A percentile compares a stretch with the other conserved stretches of the same genome.
phyloP scores from a whole-genome alignment of 192 early-diverging fungal genomes.

The Coemansia sp. region DNA sequence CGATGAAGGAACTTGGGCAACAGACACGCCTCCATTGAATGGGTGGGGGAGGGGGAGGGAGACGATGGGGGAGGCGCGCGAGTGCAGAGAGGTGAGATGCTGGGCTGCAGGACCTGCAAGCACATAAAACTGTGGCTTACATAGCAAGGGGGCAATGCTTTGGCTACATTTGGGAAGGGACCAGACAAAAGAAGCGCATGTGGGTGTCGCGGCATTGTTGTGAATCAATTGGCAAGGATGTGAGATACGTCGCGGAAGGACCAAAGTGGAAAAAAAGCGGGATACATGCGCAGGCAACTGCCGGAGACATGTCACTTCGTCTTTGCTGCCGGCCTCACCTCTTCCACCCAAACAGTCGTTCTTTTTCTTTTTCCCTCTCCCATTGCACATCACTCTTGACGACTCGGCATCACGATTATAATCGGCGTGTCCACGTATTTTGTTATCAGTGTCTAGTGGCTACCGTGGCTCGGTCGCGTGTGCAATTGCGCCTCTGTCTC shows the following conservation, averaged over 20 bases:
- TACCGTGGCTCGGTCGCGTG: slow-evolving; percentile 1
- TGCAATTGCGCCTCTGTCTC: not conserved
- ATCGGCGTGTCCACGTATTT: not conserved
- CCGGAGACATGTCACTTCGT: not conserved
- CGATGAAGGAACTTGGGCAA: not conserved
- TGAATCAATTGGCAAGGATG: slow-evolving; percentile 5
- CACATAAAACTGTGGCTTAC: slow-evolving; percentile 12
- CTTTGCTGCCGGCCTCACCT: not conserved
- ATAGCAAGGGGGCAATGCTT: not conserved
- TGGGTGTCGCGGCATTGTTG: not conserved
- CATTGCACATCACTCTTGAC: not conserved
- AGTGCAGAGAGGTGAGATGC: slow-evolving; percentile 9
- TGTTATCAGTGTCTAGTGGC: not conserved
- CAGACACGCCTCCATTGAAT: slow-evolving; percentile 5
- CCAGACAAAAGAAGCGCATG: slow-evolving; percentile 14
- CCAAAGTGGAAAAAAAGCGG: slow-evolving; percentile 3
- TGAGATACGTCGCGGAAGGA: slow-evolving; percentile 8
- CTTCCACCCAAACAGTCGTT: not conserved
- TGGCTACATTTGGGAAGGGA: slow-evolving; percentile 13
- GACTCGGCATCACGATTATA: not conserved
- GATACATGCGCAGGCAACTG: slow-evolving; percentile 5
- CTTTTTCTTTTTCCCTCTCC: not conserved
- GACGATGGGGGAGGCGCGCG: slow-evolving; percentile 9
- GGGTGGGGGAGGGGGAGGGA: not conserved
- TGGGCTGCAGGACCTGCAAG: slow-evolving; percentile 7